Base-by-base conservation (phyloP, 2,329 filamentous ascomycete genomes). In the Didymella lethalis region DNA sequence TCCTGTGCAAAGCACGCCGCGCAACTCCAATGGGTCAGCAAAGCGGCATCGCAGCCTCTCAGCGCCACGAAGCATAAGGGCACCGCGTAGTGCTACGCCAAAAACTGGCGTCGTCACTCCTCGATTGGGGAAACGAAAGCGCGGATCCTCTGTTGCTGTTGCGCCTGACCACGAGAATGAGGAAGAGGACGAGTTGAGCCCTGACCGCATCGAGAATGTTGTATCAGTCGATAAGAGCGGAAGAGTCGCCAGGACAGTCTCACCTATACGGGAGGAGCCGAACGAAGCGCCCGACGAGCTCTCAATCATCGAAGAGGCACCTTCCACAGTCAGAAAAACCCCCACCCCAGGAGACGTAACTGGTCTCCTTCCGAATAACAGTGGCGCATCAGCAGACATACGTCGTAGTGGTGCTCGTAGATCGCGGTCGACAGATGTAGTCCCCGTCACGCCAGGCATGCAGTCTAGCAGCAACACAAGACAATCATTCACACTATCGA, bases 121-220 rank as follows among this genome's bases (percentile, higher is more conserved):
- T 26, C 65, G 67, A 10, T 51, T 74, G 20, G 73, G 74, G 20
- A 76, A 75, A 67, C 67, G 71, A 58, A 77, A 75, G 68, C 70
- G 71, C 44, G 72, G 64, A 10, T 69, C 69, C 2, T 45, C 63
- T 8, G 25, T 41, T 52, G 12, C 64, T 32, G 45, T 66, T 40
- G 57, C 63, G 20, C 49, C 59, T 16, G 48, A 57, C 32, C 59
- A 65, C 36, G 66, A 36, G 12, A 64, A 72, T 31, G 67, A 51
- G 16, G 68, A 74, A 23, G 59, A 66, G 28, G 76, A 77, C 53
- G 73, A 77, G 47, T 65, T 78, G 25, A 76, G 72, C 44, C 73
- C 73, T 28, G 66, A 69, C 20, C 68, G 65, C 14, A 64, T 69
- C 34, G 68, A 72, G n/a, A 44, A 66, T 32, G 63, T 64, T 29